phyloP scores from a whole-genome alignment of 257 asterid genomes.

The Petunia secreta region DNA sequence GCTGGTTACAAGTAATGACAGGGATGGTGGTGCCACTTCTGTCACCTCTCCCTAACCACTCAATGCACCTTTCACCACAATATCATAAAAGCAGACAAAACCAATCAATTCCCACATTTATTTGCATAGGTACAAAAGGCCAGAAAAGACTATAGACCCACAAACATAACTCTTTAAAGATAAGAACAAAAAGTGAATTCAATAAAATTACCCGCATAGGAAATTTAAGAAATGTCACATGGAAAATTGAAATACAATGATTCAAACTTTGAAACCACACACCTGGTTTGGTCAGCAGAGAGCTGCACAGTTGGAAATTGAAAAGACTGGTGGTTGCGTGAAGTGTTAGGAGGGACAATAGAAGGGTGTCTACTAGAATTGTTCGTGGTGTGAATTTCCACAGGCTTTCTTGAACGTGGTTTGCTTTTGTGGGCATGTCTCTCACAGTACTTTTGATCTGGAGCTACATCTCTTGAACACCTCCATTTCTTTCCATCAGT shows the following conservation, averaged over 20 bases:
- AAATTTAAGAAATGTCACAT: background rate
- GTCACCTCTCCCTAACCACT: slow-evolving; percentile 60
- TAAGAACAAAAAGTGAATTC: slow-evolving; percentile 42
- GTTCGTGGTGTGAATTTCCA: slow-evolving; percentile 39
- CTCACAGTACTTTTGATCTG: slow-evolving; percentile 43
- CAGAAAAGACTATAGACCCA: slow-evolving; percentile 32
- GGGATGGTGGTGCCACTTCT: slow-evolving; percentile 26
- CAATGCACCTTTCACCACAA: slow-evolving; percentile 42
- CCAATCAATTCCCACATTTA: slow-evolving; percentile 25
- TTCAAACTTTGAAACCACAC: background rate
- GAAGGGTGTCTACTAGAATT: slow-evolving; percentile 23
- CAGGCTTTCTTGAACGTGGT: slow-evolving; percentile 52
- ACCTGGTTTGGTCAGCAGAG: slow-evolving; percentile 58
- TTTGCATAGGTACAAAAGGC: slow-evolving; percentile 39
- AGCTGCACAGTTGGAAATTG: slow-evolving; percentile 34
- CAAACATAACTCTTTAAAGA: slow-evolving; percentile 31
- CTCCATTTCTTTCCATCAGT: slow-evolving; percentile 87
- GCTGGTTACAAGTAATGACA: slow-evolving; percentile 35
- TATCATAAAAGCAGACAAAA: slow-evolving; percentile 16
- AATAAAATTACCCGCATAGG: slow-evolving; percentile 2
- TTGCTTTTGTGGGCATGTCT: slow-evolving; percentile 42
- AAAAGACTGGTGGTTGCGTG: slow-evolving; percentile 14
- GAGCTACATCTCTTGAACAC: slow-evolving; percentile 44
- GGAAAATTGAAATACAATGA: background rate
- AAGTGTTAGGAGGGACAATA: background rate